phyloP scores from a whole-genome alignment of 2,329 filamentous ascomycete species.

The Teratosphaeria pseudoeucalypti region DNA sequence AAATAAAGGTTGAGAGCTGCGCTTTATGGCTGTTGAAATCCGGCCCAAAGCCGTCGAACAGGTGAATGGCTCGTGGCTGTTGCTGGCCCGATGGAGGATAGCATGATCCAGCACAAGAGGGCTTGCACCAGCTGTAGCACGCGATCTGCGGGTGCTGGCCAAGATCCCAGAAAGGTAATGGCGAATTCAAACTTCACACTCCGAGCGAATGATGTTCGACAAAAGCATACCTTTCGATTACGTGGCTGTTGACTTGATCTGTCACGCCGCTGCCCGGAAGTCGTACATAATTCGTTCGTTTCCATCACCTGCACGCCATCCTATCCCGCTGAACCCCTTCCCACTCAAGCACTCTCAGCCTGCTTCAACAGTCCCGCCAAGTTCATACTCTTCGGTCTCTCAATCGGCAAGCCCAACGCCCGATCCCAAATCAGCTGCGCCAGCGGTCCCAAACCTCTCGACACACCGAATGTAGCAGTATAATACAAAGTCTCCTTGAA shows the following conservation, averaged over 20 bases:
- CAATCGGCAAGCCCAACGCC: slow-evolving; percentile 85
- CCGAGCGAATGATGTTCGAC: no score
- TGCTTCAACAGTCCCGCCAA: slow-evolving; percentile 61
- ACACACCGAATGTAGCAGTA: slow-evolving; percentile 61
- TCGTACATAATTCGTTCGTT: background rate
- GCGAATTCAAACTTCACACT: no score
- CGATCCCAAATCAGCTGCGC: slow-evolving; percentile 96
- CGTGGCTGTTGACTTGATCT: no score
- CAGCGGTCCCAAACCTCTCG: slow-evolving; percentile 68
- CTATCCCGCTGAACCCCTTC: background rate
- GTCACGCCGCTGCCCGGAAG: background rate
- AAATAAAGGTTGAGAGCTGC: background rate
- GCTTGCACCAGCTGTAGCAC: no score
- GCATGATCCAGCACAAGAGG: no score
- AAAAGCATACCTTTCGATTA: no score
- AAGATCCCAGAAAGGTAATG: no score
- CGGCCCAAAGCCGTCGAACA: no score
- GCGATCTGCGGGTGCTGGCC: no score
- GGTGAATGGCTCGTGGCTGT: no score
- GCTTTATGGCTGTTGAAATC: no score
- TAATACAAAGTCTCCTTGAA: slow-evolving; percentile 98
- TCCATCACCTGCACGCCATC: background rate
- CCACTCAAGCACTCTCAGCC: slow-evolving; percentile 1
- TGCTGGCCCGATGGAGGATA: no score
- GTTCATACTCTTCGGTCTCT: slow-evolving; percentile 96